Base-by-base conservation (phyloP, 2,329 filamentous ascomycete species). In the Corniculantispora saksenae region DNA sequence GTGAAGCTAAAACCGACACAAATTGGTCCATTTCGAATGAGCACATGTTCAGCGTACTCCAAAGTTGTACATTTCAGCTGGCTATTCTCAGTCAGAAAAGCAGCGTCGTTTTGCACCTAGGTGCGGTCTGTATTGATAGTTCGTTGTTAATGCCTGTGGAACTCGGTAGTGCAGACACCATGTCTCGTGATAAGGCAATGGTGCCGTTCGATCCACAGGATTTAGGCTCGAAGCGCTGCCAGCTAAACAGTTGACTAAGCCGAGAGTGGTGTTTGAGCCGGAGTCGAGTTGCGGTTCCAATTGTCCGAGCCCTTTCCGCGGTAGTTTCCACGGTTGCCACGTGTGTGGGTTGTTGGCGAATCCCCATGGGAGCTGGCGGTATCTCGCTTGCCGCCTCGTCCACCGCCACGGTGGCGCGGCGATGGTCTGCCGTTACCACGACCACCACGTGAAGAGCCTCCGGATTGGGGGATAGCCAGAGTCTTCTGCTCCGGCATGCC, bases 261-360 rank as follows among this genome's bases (percentile, higher is more conserved):
- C 51, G 74, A 72, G 27, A 72, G 60, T 53, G 69, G 68, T 19
- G 71, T 66, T 35, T 70, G 69, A 35, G 61, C 45, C 19, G 58
- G 38, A 1, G 35, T 32, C 3, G 58, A 19, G n/a, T 54, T 57
- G 32, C 80, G 77, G 53, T 72, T 76, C 81, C 81, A 83, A 65
- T 72, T 78, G 6, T 82, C 79, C 15, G 78, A 76, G 27, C 72
- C 73, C 64, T 79, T 75, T 48, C 75, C 74, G 40, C 81, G 77
- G 66, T 79, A 82, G 23, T 71, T 71, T 51, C 80, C 78, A 23
- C 81, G 79, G 51, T 74, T 71, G 66, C 76, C 75, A 53, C 80
- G 76, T 59, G 73, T 66, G 58, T 45, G 61, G 21, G 54, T 62
- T 38, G 64, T 43, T 57, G 66, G 56, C 71, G 75, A 69, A 55